A percentile compares a stretch with the other conserved stretches of the same genome.
These are phyloP conservation scores for Bipolaris cookei DNA, from an alignment of 2,329 filamentous ascomycete genomes.

Conservation along the genomic window DNA sequence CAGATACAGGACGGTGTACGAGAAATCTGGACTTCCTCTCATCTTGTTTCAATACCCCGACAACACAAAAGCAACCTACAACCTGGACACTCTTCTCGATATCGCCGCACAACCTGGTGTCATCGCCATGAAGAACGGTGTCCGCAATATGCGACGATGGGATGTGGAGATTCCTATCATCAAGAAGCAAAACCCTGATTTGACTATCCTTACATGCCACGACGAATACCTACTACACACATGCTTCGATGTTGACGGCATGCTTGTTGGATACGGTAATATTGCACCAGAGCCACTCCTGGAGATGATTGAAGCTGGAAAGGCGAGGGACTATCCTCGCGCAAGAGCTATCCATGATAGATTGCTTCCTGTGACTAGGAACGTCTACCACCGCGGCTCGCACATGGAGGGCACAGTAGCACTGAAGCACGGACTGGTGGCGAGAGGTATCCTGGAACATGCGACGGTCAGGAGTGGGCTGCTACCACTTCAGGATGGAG, in stretches of 20 bases:
- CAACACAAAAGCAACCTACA: constrained; percentile 61
- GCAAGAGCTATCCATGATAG: constrained; percentile 59
- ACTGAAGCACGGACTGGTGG: constrained; percentile 60
- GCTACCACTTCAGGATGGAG: constrained; percentile 53
- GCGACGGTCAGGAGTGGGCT: constrained; percentile 59
- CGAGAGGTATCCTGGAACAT: constrained; percentile 57
- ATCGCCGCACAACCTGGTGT: constrained; percentile 60
- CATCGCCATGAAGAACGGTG: constrained; percentile 64
- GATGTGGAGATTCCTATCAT: constrained; percentile 63
- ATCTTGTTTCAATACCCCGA: constrained; percentile 63
- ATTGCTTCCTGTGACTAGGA: constrained; percentile 59
- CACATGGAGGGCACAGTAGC: constrained; percentile 62
- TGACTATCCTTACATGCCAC: constrained; percentile 60
- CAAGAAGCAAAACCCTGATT: constrained; percentile 55
- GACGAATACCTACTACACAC: constrained; percentile 62
- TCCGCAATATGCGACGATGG: constrained; percentile 64
- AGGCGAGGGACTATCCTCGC: constrained; percentile 57
- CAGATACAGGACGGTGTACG: constrained; percentile 59
- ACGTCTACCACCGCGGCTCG: constrained; percentile 62
- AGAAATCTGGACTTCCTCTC: constrained; percentile 57
- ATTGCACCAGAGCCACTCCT: constrained; percentile 59
- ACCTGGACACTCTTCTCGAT: constrained; percentile 59
- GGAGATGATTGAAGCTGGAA: constrained; percentile 59
- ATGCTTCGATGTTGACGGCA: constrained; percentile 60
- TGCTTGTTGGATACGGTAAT: constrained; percentile 62